Base-by-base conservation (phyloP, 495 filamentous ascomycete species). In the Penicillium herquei region DNA sequence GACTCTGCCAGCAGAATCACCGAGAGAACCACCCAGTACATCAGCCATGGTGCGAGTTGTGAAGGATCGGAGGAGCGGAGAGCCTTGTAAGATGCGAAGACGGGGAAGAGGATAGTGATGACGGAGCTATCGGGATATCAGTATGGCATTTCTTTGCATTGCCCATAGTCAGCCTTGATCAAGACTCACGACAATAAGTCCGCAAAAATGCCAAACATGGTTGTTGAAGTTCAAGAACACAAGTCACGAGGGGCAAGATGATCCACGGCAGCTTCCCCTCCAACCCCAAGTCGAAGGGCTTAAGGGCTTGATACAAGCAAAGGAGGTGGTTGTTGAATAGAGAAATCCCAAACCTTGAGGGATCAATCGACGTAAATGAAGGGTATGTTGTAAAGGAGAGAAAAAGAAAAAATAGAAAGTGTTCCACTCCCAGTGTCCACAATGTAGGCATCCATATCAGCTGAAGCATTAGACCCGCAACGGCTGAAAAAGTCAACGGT, bases 51-150 rank as follows among this genome's bases (percentile, higher is more conserved):
- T 58, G 91, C 89, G 30, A 98, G 81, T 66, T 93, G 89, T 33
- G 90, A 85, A 13, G 93, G 93, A 71, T 96, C 89, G 41, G 88
- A 87, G 17, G 91, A 91, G 70, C 92, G 91, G 62, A 99, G 89
- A 39, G 94, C 95, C 79, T 98, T 98, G 83, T 96, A 98, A 54
- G 92, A 96, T 54, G 93, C 93, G 75, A 96, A 99, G 49, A 96
- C 83, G 55, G 94, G 94, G 74, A 99, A 92, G 70, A 96, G 82
- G 68, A 97, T 92, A 54, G 91, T 94, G 52, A 90, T 84, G 65
- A 94, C 73, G 53, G 92, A 96, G 74, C 77, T 73, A 56, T 39
- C 18, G 32, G 47, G 56, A 32, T 54, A 26, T 34, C 9, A 52
- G 40, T 9, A 52, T 14, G 9, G 56, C 73, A 66, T 58, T 56